phyloP scores from a whole-genome alignment of 495 filamentous ascomycete genomes.

The Tuber umbilicatum region DNA sequence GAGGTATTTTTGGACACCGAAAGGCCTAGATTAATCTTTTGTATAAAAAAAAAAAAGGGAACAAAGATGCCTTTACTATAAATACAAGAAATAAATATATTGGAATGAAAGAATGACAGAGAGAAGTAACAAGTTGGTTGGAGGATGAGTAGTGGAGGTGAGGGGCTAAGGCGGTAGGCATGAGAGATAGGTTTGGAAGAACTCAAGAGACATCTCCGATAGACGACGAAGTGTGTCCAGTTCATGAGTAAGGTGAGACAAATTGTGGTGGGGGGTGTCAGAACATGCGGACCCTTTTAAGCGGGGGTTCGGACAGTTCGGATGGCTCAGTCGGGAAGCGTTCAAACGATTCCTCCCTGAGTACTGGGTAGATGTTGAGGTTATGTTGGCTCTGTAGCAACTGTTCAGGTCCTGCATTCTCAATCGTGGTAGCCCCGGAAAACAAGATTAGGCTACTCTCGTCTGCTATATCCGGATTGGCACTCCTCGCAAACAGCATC shows the following conservation, averaged over 20 bases:
- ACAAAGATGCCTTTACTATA: neutral
- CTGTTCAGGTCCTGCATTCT: neutral
- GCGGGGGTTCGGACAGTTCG: neutral
- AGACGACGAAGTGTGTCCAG: neutral
- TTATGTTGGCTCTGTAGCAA: neutral
- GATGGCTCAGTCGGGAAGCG: neutral
- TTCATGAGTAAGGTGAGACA: no score
- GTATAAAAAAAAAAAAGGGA: no score
- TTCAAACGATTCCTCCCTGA: neutral
- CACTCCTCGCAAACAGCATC: no score
- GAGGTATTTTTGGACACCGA: neutral
- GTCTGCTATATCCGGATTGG: no score
- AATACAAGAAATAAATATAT: neutral
- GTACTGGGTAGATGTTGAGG: rapidly evolving
- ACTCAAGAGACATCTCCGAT: neutral
- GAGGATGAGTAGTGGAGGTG: neutral
- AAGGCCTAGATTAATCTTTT: neutral
- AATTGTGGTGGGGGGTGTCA: neutral
- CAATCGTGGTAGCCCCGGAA: neutral
- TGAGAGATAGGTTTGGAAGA: neutral
- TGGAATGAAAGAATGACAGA: neutral
- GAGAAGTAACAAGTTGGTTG: neutral
- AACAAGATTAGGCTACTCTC: neutral
- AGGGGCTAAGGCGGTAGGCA: no score
- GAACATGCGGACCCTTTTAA: neutral